These are phyloP conservation scores for Stramenopiles sp. DNA, from an alignment of 352 stramenopile species.

Conservation along the genomic window DNA sequence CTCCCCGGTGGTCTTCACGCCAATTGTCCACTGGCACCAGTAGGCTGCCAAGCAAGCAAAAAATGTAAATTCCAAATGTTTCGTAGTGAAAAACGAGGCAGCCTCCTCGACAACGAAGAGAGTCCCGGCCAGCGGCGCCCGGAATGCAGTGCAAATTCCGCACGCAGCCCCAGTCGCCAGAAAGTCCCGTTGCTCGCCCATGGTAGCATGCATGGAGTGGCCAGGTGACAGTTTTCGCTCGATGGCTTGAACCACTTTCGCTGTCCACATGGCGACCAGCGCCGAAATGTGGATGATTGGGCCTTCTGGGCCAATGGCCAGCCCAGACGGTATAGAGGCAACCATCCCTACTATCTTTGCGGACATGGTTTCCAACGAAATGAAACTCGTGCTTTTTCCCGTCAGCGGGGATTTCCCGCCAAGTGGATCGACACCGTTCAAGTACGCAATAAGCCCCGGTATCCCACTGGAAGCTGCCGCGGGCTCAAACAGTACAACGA, in stretches of 20 bases:
- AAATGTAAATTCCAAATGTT: background rate
- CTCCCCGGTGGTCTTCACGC: background rate
- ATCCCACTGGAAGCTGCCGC: background rate
- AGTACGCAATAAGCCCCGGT: background rate
- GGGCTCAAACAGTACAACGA: background rate
- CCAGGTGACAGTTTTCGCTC: background rate
- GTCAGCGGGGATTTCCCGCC: background rate
- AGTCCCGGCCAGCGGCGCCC: background rate
- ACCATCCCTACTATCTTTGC: background rate
- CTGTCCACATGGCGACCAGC: background rate
- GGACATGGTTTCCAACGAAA: background rate
- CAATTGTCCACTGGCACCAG: background rate
- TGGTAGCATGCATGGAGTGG: background rate
- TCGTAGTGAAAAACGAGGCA: background rate
- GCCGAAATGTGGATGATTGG: constrained; percentile 4
- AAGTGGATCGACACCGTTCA: background rate
- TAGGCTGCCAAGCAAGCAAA: background rate
- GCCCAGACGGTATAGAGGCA: background rate
- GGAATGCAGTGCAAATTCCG: background rate
- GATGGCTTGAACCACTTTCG: background rate
- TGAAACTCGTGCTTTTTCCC: background rate
- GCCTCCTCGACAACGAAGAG: background rate
- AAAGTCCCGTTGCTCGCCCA: background rate
- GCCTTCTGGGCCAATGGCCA: background rate
- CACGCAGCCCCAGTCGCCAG: background rate